These are phyloP conservation scores for Trametes hirsuta DNA, from an alignment of 1,284 basidiomycete species.

Conservation along the genomic window DNA sequence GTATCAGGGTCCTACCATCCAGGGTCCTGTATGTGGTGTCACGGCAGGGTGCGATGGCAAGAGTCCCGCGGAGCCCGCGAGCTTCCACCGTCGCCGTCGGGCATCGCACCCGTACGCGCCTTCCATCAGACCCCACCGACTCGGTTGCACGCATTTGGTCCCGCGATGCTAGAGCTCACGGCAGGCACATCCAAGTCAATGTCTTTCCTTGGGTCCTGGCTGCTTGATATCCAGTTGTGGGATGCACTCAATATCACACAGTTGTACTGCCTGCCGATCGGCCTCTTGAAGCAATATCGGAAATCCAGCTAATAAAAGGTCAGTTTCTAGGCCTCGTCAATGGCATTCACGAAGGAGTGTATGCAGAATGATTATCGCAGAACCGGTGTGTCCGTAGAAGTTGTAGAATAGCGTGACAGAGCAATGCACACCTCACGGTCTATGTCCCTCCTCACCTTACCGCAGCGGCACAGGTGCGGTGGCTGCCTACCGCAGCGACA, in stretches of 20 bases:
- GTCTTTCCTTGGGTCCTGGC: neutral
- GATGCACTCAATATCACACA: neutral
- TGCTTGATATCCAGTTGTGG: neutral
- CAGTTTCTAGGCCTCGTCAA: too few relatives aligned
- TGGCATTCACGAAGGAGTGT: too few relatives aligned
- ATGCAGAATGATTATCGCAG: too few relatives aligned
- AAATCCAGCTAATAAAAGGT: too few relatives aligned
- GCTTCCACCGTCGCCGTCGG: neutral
- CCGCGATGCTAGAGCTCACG: neutral
- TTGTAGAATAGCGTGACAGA: slow-evolving; percentile 7
- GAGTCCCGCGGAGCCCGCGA: neutral
- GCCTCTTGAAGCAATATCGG: too few relatives aligned
- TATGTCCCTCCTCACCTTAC: too few relatives aligned
- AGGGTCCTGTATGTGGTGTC: neutral
- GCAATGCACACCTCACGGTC: neutral
- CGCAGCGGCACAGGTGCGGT: neutral
- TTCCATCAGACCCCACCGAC: slow-evolving; percentile 11
- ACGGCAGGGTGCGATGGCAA: neutral
- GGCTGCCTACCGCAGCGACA: slow-evolving; percentile 13
- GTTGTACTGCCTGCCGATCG: too few relatives aligned
- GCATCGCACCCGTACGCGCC: neutral
- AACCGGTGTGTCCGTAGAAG: slow-evolving; percentile 10
- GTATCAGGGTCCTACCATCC: neutral
- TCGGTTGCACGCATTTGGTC: neutral
- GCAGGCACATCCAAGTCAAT: too few relatives aligned